phyloP scores from a whole-genome alignment of 2,329 filamentous ascomycete species.

The Paecilomyces dactylethromorphus region DNA sequence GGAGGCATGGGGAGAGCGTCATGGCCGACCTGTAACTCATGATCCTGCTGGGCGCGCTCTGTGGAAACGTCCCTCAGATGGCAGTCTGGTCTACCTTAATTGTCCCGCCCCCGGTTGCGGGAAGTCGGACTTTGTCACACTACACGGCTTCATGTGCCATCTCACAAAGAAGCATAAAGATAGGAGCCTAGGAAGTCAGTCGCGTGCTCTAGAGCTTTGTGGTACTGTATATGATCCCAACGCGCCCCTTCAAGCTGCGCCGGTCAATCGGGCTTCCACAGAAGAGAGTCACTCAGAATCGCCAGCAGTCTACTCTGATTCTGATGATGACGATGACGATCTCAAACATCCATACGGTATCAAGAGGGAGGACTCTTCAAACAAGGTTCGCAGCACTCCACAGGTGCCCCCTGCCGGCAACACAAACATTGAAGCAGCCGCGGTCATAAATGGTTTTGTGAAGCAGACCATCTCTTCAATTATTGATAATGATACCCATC shows the following conservation, averaged over 20 bases:
- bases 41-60: slow-evolving; percentile 31
- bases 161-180: slow-evolving; percentile 38
- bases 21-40: slow-evolving; percentile 34
- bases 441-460: slow-evolving; percentile 20
- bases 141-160: slow-evolving; percentile 38
- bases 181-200: slow-evolving; percentile 33
- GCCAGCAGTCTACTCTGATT: slow-evolving; percentile 13
- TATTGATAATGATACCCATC: slow-evolving; percentile 27
- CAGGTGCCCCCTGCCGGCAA: slow-evolving; percentile 8
- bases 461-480: slow-evolving; percentile 36
- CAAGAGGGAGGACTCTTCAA: slow-evolving; percentile 1
- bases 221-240: slow-evolving; percentile 32
- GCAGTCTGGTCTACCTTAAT: slow-evolving; percentile 31
- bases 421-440: slow-evolving; percentile 9
- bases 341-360: background rate
- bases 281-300: slow-evolving; percentile 29
- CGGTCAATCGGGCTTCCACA: slow-evolving; percentile 25
- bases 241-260: slow-evolving; percentile 26
- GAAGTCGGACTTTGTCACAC: slow-evolving; percentile 35
- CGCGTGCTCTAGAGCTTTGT: slow-evolving; percentile 32
- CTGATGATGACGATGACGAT: slow-evolving; percentile 2
- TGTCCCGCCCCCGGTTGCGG: slow-evolving; percentile 32
- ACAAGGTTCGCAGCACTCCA: background rate
- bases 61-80: slow-evolving; percentile 35
- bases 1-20: slow-evolving; percentile 35